Conservation (phyloP, 164 flowering plant species). For the Paratinospora sagittata region DNA sequence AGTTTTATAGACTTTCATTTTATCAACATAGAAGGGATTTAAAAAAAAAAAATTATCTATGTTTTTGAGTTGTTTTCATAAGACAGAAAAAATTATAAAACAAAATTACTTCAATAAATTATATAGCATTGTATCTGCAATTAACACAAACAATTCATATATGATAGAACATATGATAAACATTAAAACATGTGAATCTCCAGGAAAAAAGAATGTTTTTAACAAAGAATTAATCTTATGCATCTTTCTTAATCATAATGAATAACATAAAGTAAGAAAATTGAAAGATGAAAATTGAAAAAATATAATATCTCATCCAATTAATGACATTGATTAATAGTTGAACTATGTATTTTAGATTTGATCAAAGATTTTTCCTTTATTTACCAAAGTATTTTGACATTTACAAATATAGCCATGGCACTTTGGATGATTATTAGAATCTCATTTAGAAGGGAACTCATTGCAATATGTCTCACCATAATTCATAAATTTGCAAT, state of each 20-base stretch:
- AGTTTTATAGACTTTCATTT: background rate
- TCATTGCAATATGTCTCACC: conserved; percentile 1
- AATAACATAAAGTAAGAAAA: background rate
- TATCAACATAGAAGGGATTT: background rate
- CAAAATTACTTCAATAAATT: too few species aligned
- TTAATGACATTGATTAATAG: background rate
- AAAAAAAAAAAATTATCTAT: too few species aligned
- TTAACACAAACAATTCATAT: too few species aligned
- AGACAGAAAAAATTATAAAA: too few species aligned
- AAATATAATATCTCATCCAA: too few species aligned
- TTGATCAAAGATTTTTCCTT: background rate
- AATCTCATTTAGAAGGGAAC: background rate
- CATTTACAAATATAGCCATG: background rate
- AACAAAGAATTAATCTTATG: too few species aligned
- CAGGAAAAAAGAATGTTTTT: too few species aligned
- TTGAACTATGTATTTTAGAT: background rate
- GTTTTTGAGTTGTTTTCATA: too few species aligned
- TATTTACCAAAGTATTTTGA: background rate
- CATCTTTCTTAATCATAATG: background rate
- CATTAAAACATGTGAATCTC: too few species aligned
- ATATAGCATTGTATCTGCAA: too few species aligned
- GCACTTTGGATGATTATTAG: background rate
- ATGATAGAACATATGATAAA: too few species aligned
- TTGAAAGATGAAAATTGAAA: too few species aligned
- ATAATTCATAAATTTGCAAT: background rate